Conservation (phyloP, 495 filamentous ascomycete species). For the Penicillium canariense region DNA sequence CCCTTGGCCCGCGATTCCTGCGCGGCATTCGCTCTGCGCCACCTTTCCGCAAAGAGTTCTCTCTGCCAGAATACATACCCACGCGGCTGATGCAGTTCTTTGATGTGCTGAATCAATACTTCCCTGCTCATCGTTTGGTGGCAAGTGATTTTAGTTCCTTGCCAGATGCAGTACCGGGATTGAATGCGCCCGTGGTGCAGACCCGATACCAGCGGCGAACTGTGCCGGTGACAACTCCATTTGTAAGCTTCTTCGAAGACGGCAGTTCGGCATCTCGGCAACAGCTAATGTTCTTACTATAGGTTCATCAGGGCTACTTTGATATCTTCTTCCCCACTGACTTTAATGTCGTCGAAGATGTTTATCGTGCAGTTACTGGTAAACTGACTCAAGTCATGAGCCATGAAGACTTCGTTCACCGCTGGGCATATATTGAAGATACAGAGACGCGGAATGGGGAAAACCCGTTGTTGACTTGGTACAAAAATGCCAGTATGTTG, state of each 20-base stretch:
- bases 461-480: slow-evolving; percentile 91
- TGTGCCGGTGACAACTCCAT: slow-evolving; percentile 85
- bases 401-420: slow-evolving; percentile 85
- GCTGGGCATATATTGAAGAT: slow-evolving; percentile 88
- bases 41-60: slow-evolving; percentile 70
- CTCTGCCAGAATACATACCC: slow-evolving; percentile 85
- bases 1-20: slow-evolving; percentile 52
- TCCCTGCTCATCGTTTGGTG: slow-evolving; percentile 86
- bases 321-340: slow-evolving; percentile 98
- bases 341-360: slow-evolving; percentile 80
- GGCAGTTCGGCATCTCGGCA: not conserved
- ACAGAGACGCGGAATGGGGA: slow-evolving; percentile 86
- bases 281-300: slow-evolving; percentile 10
- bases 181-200: slow-evolving; percentile 94
- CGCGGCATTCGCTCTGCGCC: slow-evolving; percentile 57
- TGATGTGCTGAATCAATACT: slow-evolving; percentile 78
- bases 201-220: slow-evolving; percentile 83
- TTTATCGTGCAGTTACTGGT: slow-evolving; percentile 89
- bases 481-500: slow-evolving; percentile 89
- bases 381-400: slow-evolving; percentile 79
- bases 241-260: slow-evolving; percentile 55
- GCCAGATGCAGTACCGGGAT: slow-evolving; percentile 74
- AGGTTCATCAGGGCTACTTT: slow-evolving; percentile 98
- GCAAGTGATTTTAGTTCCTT: slow-evolving; percentile 86
- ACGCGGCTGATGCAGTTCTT: slow-evolving; percentile 96